A percentile compares a stretch with the other conserved stretches of the same genome.
These are phyloP conservation scores for Backusella mclennaniae DNA, from an alignment of 192 early-diverging fungal genomes.

Conservation along the genomic window DNA sequence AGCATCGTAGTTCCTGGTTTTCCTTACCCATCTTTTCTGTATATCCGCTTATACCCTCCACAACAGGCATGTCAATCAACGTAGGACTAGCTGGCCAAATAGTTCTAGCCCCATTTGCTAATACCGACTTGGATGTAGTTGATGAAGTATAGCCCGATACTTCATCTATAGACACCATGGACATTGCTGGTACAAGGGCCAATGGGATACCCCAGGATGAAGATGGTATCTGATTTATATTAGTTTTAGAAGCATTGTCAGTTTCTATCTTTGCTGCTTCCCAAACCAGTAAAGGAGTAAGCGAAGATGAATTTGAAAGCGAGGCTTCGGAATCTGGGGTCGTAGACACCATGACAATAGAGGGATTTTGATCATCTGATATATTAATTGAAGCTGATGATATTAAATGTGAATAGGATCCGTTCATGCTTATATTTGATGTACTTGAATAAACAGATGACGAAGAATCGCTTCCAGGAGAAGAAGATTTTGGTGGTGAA, in stretches of 20 bases:
- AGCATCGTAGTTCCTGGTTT: conserved; percentile 29
- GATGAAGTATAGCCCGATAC: neutral
- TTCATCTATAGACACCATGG: conserved; percentile 5
- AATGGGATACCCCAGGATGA: conserved; percentile 37
- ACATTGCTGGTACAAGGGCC: conserved; percentile 34
- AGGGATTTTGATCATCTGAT: neutral
- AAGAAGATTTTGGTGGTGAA: neutral
- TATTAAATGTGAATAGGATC: neutral
- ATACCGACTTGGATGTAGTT: neutral
- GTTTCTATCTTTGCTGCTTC: conserved; percentile 12
- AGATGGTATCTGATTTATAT: neutral
- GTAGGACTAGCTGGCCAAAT: conserved; percentile 31
- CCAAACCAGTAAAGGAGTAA: conserved; percentile 30
- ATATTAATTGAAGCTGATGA: neutral
- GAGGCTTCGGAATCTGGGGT: conserved; percentile 16
- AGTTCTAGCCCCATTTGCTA: neutral
- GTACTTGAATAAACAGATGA: neutral
- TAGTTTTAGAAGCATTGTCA: neutral
- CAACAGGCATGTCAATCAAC: conserved; percentile 6
- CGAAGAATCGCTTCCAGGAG: neutral
- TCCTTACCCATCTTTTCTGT: conserved; percentile 7
- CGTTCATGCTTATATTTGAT: neutral
- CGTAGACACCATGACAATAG: conserved; percentile 26
- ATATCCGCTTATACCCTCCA: conserved; percentile 20
- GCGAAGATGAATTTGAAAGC: conserved; percentile 18